Conservation (phyloP, 2,329 filamentous ascomycete genomes). For the Colletotrichum eleusines region DNA sequence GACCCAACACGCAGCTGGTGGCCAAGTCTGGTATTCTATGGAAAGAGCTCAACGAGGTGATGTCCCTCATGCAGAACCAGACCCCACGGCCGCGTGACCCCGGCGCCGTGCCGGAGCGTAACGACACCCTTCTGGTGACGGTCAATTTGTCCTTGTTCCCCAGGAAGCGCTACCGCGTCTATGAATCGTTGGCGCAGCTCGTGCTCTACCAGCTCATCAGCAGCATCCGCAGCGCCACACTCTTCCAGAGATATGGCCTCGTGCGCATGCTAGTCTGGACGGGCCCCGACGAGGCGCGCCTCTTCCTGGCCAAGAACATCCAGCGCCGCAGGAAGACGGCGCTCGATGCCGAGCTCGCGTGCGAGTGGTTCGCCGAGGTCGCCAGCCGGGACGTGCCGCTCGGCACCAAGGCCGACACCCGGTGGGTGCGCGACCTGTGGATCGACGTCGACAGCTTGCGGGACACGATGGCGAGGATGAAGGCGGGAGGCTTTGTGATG, state of each 20-base stretch:
- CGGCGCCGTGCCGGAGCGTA: slow-evolving; percentile 62
- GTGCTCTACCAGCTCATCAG: slow-evolving; percentile 72
- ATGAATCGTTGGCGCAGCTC: slow-evolving; percentile 68
- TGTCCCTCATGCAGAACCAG: slow-evolving; percentile 70
- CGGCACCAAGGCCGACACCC: slow-evolving; percentile 37
- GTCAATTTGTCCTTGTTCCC: slow-evolving; percentile 73
- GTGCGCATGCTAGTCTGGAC: slow-evolving; percentile 85
- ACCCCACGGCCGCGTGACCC: slow-evolving; percentile 52
- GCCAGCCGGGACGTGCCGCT: slow-evolving; percentile 54
- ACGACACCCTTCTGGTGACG: slow-evolving; percentile 80
- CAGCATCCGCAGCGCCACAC: slow-evolving; percentile 66
- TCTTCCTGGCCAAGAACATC: slow-evolving; percentile 71
- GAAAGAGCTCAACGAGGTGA: slow-evolving; percentile 67
- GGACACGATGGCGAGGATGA: slow-evolving; percentile 61
- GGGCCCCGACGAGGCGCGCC: slow-evolving; percentile 68
- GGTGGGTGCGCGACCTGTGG: slow-evolving; percentile 57
- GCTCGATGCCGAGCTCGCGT: slow-evolving; percentile 71
- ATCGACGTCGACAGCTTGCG: slow-evolving; percentile 62
- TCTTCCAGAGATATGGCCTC: slow-evolving; percentile 81
- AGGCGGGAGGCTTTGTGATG: slow-evolving; percentile 53
- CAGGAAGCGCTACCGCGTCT: slow-evolving; percentile 61
- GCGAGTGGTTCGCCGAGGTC: slow-evolving; percentile 70
- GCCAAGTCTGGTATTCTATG: slow-evolving; percentile 70
- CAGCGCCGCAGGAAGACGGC: slow-evolving; percentile 67
- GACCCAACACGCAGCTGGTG: slow-evolving; percentile 62